Conservation (phyloP, 2,329 filamentous ascomycete genomes). For the Chalaropsis thielavioides region DNA sequence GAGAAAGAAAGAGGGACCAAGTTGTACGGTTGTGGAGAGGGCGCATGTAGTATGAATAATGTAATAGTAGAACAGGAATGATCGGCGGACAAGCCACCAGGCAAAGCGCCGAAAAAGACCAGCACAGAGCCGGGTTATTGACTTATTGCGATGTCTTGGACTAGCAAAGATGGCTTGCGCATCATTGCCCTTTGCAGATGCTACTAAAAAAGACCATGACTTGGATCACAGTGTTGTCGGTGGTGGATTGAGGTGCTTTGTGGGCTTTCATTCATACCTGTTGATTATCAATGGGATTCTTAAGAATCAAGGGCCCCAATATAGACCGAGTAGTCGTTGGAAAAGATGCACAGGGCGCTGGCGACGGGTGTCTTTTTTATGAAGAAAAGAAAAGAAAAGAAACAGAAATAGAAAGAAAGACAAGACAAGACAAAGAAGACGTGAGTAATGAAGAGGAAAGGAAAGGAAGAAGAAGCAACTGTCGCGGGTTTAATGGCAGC, state of each 20-base stretch:
- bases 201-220: background rate
- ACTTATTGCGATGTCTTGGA: conserved; percentile 5
- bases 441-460: background rate
- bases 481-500: background rate
- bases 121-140: conserved; percentile 1
- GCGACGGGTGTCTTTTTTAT: no score
- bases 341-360: background rate
- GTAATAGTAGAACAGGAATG: conserved; percentile 2
- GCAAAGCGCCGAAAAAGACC: conserved; percentile 3
- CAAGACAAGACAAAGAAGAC: background rate
- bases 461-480: background rate
- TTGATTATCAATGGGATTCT: background rate
- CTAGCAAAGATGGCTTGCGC: conserved; percentile 5
- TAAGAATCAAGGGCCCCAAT: background rate
- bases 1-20: background rate
- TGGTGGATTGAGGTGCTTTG: background rate
- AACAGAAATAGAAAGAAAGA: background rate
- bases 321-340: background rate
- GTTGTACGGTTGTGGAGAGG: background rate
- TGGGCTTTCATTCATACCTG: conserved; percentile 4
- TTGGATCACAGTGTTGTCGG: background rate
- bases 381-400: background rate
- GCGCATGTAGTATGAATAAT: conserved; percentile 4
- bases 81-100: conserved; percentile 6
- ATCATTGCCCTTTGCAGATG: background rate